Evolutionary conservation across 192 early-diverging fungal species (phyloP).

Genomic region (Spizellomyces punctatus): DNA sequence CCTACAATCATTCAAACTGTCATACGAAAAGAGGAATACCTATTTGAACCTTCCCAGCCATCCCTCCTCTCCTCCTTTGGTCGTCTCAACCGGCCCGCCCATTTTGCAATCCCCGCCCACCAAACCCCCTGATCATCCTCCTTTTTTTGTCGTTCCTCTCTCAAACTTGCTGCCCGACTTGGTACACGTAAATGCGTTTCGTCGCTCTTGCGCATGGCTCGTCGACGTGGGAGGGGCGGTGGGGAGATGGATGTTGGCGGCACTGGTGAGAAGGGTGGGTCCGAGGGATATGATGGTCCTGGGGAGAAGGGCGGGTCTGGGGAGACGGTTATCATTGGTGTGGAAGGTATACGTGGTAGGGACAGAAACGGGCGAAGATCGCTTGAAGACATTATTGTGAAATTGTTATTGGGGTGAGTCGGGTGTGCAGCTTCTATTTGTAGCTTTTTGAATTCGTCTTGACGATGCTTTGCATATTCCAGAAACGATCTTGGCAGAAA

Average conservation of each 20-base stretch:
- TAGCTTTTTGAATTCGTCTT: too few relatives aligned
- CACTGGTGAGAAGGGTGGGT: not conserved
- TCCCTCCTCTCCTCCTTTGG: not conserved
- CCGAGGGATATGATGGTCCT: not conserved
- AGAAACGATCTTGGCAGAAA: too few relatives aligned
- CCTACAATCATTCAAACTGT: not conserved
- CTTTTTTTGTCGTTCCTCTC: not conserved
- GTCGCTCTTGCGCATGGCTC: constrained; percentile 5
- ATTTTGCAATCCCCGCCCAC: constrained; percentile 17
- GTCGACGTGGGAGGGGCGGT: not conserved
- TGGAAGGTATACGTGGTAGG: constrained; percentile 7
- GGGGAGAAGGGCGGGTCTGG: too few relatives aligned
- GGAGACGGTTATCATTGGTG: not conserved
- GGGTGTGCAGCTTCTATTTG: too few relatives aligned
- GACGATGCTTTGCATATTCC: too few relatives aligned
- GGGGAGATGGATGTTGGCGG: not conserved
- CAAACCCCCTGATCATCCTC: not conserved
- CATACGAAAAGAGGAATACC: not conserved
- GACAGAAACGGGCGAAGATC: not conserved
- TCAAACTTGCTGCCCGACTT: not conserved
- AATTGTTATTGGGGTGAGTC: too few relatives aligned
- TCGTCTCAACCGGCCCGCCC: constrained; percentile 8
- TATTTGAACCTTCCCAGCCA: not conserved
- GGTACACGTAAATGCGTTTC: not conserved
- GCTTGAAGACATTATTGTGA: too few relatives aligned